Evolutionary conservation across 2,329 filamentous ascomycete species (phyloP).

Genomic region (Corynespora cassiicola): DNA sequence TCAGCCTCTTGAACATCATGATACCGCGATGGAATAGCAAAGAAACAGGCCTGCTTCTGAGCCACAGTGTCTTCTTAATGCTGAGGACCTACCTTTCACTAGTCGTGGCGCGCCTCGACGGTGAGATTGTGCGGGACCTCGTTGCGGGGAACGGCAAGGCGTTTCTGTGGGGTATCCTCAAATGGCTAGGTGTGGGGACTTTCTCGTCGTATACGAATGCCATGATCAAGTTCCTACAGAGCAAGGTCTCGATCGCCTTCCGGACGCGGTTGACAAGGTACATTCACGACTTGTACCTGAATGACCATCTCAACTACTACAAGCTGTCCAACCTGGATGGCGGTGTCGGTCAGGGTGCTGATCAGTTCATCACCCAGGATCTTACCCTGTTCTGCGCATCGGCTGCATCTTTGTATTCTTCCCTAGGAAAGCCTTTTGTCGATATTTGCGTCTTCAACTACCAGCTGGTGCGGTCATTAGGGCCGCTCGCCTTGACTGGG

Average conservation of each 20-base stretch:
- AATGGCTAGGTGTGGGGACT: slow-evolving; percentile 94
- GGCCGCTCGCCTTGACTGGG: slow-evolving; percentile 84
- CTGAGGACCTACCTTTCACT: slow-evolving; percentile 92
- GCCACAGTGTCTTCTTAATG: slow-evolving; percentile 88
- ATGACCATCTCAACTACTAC: slow-evolving; percentile 95
- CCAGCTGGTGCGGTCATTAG: slow-evolving; percentile 90
- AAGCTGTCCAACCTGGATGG: slow-evolving; percentile 93
- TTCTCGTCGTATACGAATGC: slow-evolving; percentile 97
- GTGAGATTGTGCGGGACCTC: slow-evolving; percentile 93
- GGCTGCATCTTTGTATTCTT: slow-evolving; percentile 92
- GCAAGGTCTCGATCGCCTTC: slow-evolving; percentile 98
- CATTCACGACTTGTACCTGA: slow-evolving; percentile 95
- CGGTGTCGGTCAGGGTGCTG: slow-evolving; percentile 87
- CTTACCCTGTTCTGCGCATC: slow-evolving; percentile 93
- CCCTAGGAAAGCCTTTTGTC: slow-evolving; percentile 96
- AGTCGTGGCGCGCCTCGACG: slow-evolving; percentile 89
- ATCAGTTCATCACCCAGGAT: slow-evolving; percentile 98
- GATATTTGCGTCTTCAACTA: slow-evolving; percentile 98
- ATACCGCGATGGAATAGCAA: slow-evolving; percentile 95
- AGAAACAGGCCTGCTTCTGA: slow-evolving; percentile 87
- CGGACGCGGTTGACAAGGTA: slow-evolving; percentile 92
- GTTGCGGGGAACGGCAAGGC: slow-evolving; percentile 91
- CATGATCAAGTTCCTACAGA: slow-evolving; percentile 98
- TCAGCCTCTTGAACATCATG: slow-evolving; percentile 97
- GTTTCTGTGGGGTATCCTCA: slow-evolving; percentile 86